Base-by-base conservation (phyloP, 2,329 filamentous ascomycete species). In the Cercospora beticola region DNA sequence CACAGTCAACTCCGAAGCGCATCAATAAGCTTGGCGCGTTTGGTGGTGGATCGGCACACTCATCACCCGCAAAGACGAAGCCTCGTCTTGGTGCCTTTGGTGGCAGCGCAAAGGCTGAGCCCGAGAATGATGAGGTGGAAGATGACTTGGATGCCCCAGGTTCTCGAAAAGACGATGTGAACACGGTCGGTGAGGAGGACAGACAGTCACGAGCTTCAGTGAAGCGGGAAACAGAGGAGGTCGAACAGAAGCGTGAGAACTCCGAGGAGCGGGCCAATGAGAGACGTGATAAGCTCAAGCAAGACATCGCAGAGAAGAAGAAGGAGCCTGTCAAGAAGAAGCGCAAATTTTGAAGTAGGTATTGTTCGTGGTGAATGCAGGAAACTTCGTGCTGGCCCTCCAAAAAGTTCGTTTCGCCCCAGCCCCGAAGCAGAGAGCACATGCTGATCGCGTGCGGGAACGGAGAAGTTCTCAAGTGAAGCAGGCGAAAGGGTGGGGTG, bases 321-420 rank as follows among this genome's bases (percentile, higher is more conserved):
- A 86, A 85, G 71, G 83, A 81, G 63, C 82, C 83, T 9, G 80
- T 76, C 18, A 88, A 86, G 81, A 89, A 88, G 81, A 87, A 85
- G 75, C 77, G 86, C 66, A 86, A 80, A 68, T 88, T 88, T 70
- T 88, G 76, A 80, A 12, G 1, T 23, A 4, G 23, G 21, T 33
- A n/a, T 9, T 16, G 40, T n/a, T 14, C 12, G 28, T 5, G 16
- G 16, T 40, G 36, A 40, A 12, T 18, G 4, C 18, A 26, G 21
- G 60, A n/a, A 31, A 8, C 5, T 16, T 7, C 7, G 16, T 18
- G 26, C 46, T 23, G 21, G 46, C 46, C 12, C 46, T 23, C 18
- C 18, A 21, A 23, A 18, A 49, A 23, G 18, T 12, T 23, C 46
- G 46, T 6, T 21, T 18, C n/a, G 7, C 1, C n/a, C 46, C 14